A percentile compares a stretch with the other conserved stretches of the same genome.
Evolutionary conservation across 192 early-diverging fungal species (phyloP).

Genomic region (Allomyces javanicus): DNA sequence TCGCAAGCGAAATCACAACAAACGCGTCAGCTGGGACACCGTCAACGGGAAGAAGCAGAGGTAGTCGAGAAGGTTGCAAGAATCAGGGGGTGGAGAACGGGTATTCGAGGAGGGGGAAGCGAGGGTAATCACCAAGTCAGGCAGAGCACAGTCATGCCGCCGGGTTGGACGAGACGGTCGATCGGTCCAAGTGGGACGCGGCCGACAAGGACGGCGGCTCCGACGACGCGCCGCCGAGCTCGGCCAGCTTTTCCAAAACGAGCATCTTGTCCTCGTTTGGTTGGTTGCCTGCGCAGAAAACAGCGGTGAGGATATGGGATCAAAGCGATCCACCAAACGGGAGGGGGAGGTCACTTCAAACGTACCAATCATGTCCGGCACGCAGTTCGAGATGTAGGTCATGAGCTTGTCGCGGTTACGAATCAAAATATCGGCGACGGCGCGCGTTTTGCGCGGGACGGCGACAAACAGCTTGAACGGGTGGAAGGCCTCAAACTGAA

Average conservation of each 20-base stretch:
- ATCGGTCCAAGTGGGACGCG: too few species aligned
- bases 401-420: slow-evolving; percentile 85
- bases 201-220: too few species aligned
- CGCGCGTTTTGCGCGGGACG: slow-evolving; percentile 85
- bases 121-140: too few species aligned
- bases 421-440: slow-evolving; percentile 73
- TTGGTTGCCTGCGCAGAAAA: slow-evolving; percentile 70
- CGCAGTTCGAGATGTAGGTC: slow-evolving; percentile 69
- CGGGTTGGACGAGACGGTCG: slow-evolving; percentile 11
- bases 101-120: too few species aligned
- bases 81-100: too few species aligned
- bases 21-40: too few species aligned
- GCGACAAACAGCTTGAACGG: slow-evolving; percentile 99
- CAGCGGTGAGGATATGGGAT: neutral
- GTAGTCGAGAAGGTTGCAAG: too few species aligned
- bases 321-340: neutral
- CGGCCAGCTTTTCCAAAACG: slow-evolving; percentile 63
- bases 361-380: slow-evolving; percentile 81
- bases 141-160: too few species aligned
- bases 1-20: too few species aligned
- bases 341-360: neutral
- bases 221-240: neutral
- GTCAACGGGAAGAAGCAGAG: too few species aligned
- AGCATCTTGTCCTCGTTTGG: slow-evolving; percentile 97
- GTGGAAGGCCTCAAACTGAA: slow-evolving; percentile 99